These are phyloP conservation scores for Teunomyces atbi DNA, from an alignment of 805 yeast species.

Conservation along the genomic window DNA sequence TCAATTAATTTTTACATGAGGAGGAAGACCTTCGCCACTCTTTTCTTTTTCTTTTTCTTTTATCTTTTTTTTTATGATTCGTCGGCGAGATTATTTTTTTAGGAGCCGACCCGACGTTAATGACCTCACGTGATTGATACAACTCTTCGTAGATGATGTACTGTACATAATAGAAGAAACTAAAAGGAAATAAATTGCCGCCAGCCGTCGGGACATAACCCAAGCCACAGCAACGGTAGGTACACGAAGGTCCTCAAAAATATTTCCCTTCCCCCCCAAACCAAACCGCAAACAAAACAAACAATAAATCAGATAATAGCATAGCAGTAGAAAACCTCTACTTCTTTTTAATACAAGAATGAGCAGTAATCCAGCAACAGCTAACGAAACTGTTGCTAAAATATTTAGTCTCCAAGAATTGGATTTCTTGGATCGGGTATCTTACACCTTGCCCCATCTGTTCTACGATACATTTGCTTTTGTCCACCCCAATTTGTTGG, in stretches of 20 bases:
- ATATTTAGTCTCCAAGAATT: neutral
- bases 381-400: neutral
- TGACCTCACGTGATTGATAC: neutral
- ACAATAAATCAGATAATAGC: neutral
- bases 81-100: neutral
- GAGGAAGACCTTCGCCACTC: neutral
- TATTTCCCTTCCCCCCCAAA: too few species aligned
- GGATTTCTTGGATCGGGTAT: neutral
- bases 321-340: neutral
- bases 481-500: neutral
- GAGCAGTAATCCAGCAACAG: neutral
- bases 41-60: neutral
- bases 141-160: neutral
- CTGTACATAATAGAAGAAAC: constrained; percentile 1
- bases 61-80: neutral
- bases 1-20: neutral
- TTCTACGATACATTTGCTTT: neutral
- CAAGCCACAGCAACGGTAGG: neutral
- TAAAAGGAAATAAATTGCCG: neutral
- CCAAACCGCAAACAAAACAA: neutral
- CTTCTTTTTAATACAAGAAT: neutral
- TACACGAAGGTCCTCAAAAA: neutral
- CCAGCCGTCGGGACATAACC: too few species aligned
- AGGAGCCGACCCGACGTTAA: neutral
- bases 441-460: neutral